These are phyloP conservation scores for Candida corydali DNA, from an alignment of 805 yeast species.

Conservation along the genomic window DNA sequence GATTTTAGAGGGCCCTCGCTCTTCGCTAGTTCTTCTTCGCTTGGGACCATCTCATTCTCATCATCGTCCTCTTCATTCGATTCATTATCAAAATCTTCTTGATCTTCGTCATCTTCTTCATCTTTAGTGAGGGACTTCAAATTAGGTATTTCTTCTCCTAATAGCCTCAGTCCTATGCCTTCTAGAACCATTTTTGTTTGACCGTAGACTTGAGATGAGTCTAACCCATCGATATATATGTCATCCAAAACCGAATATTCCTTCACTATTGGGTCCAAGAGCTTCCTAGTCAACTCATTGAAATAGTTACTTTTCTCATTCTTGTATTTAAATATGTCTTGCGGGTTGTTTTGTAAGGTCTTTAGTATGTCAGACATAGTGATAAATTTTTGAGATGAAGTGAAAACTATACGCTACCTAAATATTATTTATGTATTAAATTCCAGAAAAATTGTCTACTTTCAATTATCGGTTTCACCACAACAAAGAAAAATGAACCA, in stretches of 20 bases:
- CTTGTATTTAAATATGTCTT: conserved; percentile 19
- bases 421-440: too few relatives aligned
- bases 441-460: too few relatives aligned
- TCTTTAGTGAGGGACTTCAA: conserved; percentile 41
- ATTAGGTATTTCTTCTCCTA: conserved; percentile 53
- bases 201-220: conserved; percentile 89
- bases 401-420: conserved; percentile 4
- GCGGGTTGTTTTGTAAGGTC: conserved; percentile 19
- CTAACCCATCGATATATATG: conserved; percentile 79
- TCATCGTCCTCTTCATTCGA: conserved; percentile 29
- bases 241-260: conserved; percentile 69
- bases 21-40: conserved; percentile 46
- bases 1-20: conserved; percentile 29
- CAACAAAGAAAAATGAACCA: conserved; percentile 12
- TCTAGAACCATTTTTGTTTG: conserved; percentile 85
- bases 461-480: not conserved
- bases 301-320: conserved; percentile 14
- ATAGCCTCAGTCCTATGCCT: conserved; percentile 61
- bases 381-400: conserved; percentile 7
- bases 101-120: conserved; percentile 23
- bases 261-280: conserved; percentile 56
- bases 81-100: conserved; percentile 20
- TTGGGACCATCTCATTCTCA: too few relatives aligned
- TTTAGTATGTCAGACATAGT: conserved; percentile 20
- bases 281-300: conserved; percentile 38